These are phyloP conservation scores for Neobulgaria alba DNA, from an alignment of 2,329 filamentous ascomycete genomes.

Conservation along the genomic window DNA sequence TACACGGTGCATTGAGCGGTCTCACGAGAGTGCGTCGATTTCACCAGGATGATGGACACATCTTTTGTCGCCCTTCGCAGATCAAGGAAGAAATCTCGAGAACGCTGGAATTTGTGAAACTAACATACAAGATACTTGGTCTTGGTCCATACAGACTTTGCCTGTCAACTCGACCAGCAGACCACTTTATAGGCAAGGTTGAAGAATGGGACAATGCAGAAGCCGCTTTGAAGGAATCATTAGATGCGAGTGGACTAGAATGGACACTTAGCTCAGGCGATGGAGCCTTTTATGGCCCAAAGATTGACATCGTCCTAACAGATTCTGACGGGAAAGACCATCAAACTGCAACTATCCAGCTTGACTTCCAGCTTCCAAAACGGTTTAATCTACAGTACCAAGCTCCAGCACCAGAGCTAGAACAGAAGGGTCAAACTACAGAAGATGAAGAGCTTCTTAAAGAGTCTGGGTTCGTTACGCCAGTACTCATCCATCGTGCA, in stretches of 20 bases:
- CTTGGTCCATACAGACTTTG: slow-evolving; percentile 67
- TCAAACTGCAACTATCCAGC: slow-evolving; percentile 80
- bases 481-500: slow-evolving; percentile 78
- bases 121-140: slow-evolving; percentile 61
- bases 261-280: slow-evolving; percentile 76
- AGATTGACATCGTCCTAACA: slow-evolving; percentile 77
- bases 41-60: slow-evolving; percentile 86
- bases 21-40: slow-evolving; percentile 79
- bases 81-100: slow-evolving; percentile 65
- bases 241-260: slow-evolving; percentile 53
- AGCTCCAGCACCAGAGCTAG: slow-evolving; percentile 56
- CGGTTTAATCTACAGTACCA: slow-evolving; percentile 71
- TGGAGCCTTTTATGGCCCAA: slow-evolving; percentile 85
- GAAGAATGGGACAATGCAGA: slow-evolving; percentile 65
- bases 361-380: slow-evolving; percentile 83
- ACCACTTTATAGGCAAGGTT: slow-evolving; percentile 66
- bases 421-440: slow-evolving; percentile 43
- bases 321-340: slow-evolving; percentile 70
- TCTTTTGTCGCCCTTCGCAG: slow-evolving; percentile 74
- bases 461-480: slow-evolving; percentile 51
- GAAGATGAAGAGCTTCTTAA: slow-evolving; percentile 39
- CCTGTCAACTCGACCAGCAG: slow-evolving; percentile 68
- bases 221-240: slow-evolving; percentile 52
- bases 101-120: slow-evolving; percentile 65
- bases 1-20: slow-evolving; percentile 72